Percentiles rank a stretch among this genome's conserved stretches.
Evolutionary conservation across 192 early-diverging fungal species (phyloP).

Genomic region (Coemansia sp.): DNA sequence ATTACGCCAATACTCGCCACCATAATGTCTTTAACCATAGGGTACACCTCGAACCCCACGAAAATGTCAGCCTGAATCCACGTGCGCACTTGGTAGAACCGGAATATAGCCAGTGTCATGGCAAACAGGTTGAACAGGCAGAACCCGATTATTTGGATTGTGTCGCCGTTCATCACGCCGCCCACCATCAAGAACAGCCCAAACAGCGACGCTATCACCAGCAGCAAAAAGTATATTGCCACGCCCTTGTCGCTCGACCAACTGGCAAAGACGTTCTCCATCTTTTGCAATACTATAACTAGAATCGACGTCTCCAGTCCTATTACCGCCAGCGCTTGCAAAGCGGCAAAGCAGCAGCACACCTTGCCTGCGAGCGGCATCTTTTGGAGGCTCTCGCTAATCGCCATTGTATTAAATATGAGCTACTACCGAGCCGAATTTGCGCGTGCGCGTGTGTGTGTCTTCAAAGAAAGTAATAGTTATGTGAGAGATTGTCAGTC

Average conservation of each 20-base stretch:
- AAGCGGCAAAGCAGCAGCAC: constrained; percentile 36
- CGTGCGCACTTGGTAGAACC: constrained; percentile 42
- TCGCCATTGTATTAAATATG: constrained; percentile 27
- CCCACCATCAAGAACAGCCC: constrained; percentile 43
- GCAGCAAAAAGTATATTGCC: constrained; percentile 54
- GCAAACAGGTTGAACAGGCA: constrained; percentile 49
- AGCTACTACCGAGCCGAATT: neutral
- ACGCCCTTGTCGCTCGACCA: constrained; percentile 55
- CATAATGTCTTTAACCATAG: constrained; percentile 26
- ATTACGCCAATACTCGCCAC: constrained; percentile 36
- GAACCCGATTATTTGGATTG: constrained; percentile 53
- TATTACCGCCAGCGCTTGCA: constrained; percentile 36
- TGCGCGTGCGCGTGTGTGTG: neutral
- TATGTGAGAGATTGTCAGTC: neutral
- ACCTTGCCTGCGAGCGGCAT: constrained; percentile 46
- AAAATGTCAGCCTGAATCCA: constrained; percentile 30
- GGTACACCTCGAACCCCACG: constrained; percentile 15
- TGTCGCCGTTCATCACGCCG: constrained; percentile 49
- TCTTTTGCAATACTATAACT: constrained; percentile 39
- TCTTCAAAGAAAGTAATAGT: neutral
- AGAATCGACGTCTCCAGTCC: constrained; percentile 43
- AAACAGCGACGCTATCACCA: constrained; percentile 42
- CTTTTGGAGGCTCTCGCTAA: constrained; percentile 52
- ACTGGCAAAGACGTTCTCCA: constrained; percentile 46
- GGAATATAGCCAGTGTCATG: constrained; percentile 51